Evolutionary conservation across 345 rosid genomes (phyloP), one percentile per base, ranked within the genome.

Genomic region (Gynandropsis gynandra): DNA sequence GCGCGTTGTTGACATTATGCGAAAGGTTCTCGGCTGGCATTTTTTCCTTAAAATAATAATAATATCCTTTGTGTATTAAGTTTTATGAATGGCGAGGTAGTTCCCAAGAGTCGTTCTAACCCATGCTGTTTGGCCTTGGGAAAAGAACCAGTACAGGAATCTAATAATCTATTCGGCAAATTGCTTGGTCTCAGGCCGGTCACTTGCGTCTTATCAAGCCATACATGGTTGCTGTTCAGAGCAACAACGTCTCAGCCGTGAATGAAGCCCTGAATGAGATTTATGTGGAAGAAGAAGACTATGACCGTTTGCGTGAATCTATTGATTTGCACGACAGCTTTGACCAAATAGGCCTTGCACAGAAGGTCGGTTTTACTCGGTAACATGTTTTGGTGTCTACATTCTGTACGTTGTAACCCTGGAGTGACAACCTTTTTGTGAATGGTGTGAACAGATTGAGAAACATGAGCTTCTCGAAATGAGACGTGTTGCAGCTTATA

Each of bases 401-500:
- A 33, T 17, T 33, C 15, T 18, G 27, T 38, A 35, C 16, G 13
- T 16, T 14, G 21, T 64, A 48, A 40, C 32, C 36, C 35, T n/a
- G n/a, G n/a, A n/a, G n/a, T n/a, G n/a, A n/a, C n/a, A n/a, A n/a
- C n/a, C 27, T 43, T 65, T 55, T 53, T 20, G 10, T 62, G 58
- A 50, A 42, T 46, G 49, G 48, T 44, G 47, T 39, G 18, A 53
- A 54, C 75, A 90, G 98, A 84, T 87, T 65, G 98, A 90, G 85
- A 90, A 90, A 71, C 98, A 90, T 50, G 98, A 90, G 79, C 96
- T 90, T 47, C 82, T 90, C 12, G 98, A 90, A 72, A 90, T 90
- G 96, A 80, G 98, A 58, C 95, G 98, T 47, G 98, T 90, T 49
- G 97, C 98, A 59, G 97, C 98, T 34, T 92, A 92, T 62, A 87